These are phyloP conservation scores for Aspergillus flavus DNA, from an alignment of 2,329 filamentous ascomycete genomes.

Conservation along the genomic window DNA sequence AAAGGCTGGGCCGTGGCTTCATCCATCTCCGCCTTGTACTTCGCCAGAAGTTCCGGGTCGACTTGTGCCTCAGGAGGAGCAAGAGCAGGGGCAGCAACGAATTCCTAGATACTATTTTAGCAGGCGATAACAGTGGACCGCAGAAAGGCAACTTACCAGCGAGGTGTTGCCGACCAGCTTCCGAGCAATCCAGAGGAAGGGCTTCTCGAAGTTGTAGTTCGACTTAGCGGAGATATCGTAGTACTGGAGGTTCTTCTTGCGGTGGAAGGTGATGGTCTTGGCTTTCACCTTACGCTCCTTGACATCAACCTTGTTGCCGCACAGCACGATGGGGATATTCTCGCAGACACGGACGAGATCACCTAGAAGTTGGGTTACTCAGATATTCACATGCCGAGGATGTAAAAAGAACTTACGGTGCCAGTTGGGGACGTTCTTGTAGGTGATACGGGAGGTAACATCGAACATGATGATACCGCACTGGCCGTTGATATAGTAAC, in stretches of 20 bases:
- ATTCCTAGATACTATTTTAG: conserved; percentile 65
- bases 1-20: conserved; percentile 75
- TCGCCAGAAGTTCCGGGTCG: conserved; percentile 76
- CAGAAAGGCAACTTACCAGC: conserved; percentile 61
- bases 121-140: conserved; percentile 21
- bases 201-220: conserved; percentile 99
- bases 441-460: conserved; percentile 98
- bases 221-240: conserved; percentile 99
- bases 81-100: conserved; percentile 91
- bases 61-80: conserved; percentile 91
- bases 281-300: conserved; percentile 99
- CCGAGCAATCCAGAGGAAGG: conserved; percentile 97
- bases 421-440: conserved; percentile 99
- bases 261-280: conserved; percentile 99
- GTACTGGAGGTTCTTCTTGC: conserved; percentile 99
- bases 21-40: conserved; percentile 89
- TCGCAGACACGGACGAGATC: conserved; percentile 99
- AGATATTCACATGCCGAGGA: conserved; percentile 1
- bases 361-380: conserved; percentile 56
- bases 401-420: conserved; percentile 73
- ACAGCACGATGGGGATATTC: conserved; percentile 97
- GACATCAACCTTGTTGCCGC: conserved; percentile 99
- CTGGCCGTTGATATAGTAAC: conserved; percentile 99
- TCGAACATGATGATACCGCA: conserved; percentile 99
- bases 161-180: conserved; percentile 95